Percentiles rank a stretch among this genome's conserved stretches.
These are phyloP conservation scores for Podospora fimiseda DNA, from an alignment of 495 filamentous ascomycete species.

Conservation along the genomic window DNA sequence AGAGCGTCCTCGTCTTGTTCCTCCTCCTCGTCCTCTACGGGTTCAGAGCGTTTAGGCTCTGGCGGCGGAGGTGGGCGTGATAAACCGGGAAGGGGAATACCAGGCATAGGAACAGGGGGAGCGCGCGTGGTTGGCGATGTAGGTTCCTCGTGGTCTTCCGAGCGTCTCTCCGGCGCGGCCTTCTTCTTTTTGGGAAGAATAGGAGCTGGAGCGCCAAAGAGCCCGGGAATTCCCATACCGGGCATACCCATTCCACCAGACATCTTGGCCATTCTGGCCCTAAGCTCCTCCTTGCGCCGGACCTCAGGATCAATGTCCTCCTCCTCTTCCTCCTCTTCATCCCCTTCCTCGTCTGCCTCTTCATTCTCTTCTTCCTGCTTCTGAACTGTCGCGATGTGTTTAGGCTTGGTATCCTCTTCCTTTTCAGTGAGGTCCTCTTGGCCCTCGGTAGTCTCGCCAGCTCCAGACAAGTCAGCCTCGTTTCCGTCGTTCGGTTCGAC, in stretches of 20 bases:
- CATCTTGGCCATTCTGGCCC: slow-evolving; percentile 96
- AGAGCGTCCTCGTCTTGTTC: slow-evolving; percentile 28
- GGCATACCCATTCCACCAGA: slow-evolving; percentile 97
- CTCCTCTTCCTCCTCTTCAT: slow-evolving; percentile 70
- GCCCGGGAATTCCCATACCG: slow-evolving; percentile 72
- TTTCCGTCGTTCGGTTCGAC: slow-evolving; percentile 63
- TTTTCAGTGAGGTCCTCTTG: slow-evolving; percentile 68
- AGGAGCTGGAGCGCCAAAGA: slow-evolving; percentile 57
- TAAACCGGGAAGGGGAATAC: slow-evolving; percentile 73
- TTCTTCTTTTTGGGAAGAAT: slow-evolving; percentile 59
- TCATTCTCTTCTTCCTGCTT: slow-evolving; percentile 36
- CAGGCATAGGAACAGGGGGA: slow-evolving; percentile 58
- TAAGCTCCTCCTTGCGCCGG: slow-evolving; percentile 76
- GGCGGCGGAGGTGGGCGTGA: slow-evolving; percentile 32
- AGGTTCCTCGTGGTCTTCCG: slow-evolving; percentile 44
- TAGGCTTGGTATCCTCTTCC: slow-evolving; percentile 60
- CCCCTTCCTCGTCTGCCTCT: slow-evolving; percentile 51
- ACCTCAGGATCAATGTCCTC: slow-evolving; percentile 91
- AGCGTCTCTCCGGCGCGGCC: slow-evolving; percentile 37
- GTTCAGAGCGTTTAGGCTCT: slow-evolving; percentile 23
- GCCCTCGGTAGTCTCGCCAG: slow-evolving; percentile 75
- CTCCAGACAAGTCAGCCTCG: slow-evolving; percentile 84
- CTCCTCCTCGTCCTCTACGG: slow-evolving; percentile 37
- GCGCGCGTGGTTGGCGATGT: slow-evolving; percentile 43
- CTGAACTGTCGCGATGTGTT: slow-evolving; percentile 24